Evolutionary conservation across 2,329 filamentous ascomycete genomes (phyloP).

Genomic region (Diaporthe citriasiana): DNA sequence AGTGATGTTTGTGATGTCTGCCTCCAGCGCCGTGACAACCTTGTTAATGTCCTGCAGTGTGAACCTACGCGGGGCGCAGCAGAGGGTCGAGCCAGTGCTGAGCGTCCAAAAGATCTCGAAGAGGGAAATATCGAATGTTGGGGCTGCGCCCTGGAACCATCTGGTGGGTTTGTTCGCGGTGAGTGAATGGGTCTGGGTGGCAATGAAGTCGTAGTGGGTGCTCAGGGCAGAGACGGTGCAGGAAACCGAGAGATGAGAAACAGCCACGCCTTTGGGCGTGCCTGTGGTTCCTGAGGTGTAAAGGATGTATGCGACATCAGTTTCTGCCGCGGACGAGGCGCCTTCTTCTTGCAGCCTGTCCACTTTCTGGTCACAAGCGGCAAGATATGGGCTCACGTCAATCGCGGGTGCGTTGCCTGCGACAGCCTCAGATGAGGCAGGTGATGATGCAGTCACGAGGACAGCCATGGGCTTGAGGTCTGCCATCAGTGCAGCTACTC

Average conservation of each 20-base stretch:
- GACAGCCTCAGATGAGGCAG: not conserved
- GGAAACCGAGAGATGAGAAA: constrained; percentile 47
- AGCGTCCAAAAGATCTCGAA: constrained; percentile 37
- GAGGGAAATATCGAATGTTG: constrained; percentile 42
- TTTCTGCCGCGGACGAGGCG: not conserved
- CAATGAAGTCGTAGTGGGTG: constrained; percentile 44
- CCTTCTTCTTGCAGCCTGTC: constrained; percentile 23
- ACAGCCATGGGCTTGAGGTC: constrained; percentile 48
- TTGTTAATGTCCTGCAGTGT: constrained; percentile 43
- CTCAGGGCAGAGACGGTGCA: constrained; percentile 52
- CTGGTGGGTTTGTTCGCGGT: constrained; percentile 45
- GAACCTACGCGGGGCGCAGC: constrained; percentile 27
- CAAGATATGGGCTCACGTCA: constrained; percentile 5
- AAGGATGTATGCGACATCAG: constrained; percentile 51
- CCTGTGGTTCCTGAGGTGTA: constrained; percentile 54
- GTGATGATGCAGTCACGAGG: constrained; percentile 41
- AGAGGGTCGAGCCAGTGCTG: constrained; percentile 33
- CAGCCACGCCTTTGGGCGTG: constrained; percentile 52
- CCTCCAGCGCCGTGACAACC: constrained; percentile 45
- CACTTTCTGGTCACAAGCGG: constrained; percentile 2
- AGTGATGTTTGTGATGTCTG: constrained; percentile 55
- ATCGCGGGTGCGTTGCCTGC: constrained; percentile 31
- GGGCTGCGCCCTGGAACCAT: constrained; percentile 36
- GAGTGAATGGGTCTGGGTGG: constrained; percentile 46
- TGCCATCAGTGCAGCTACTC: constrained; percentile 48